A percentile compares a stretch with the other conserved stretches of the same genome.
Conservation (phyloP, 2,329 filamentous ascomycete species). For the Hymenoscyphus repandus region DNA sequence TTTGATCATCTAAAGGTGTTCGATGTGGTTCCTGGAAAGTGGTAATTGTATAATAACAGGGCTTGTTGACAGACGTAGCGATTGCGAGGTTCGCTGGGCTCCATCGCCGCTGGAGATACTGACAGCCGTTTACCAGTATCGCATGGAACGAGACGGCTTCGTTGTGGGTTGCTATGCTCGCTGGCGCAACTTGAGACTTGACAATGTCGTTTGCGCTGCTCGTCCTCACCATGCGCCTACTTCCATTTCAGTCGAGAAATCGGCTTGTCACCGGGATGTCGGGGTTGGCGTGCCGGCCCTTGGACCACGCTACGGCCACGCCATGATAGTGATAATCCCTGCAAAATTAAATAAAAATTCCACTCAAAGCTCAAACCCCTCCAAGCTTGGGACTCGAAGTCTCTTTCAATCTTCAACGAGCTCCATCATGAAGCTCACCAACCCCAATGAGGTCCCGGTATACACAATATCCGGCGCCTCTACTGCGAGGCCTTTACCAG, state of each 20-base stretch:
- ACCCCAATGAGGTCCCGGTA: conserved; percentile 77
- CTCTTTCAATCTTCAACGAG: neutral
- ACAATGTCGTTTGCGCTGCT: too few relatives aligned
- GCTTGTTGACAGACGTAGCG: conserved; percentile 19
- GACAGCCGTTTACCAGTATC: too few relatives aligned
- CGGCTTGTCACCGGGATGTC: too few relatives aligned
- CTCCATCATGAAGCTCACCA: conserved; percentile 69
- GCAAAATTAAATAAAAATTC: conserved; percentile 2
- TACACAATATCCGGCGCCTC: conserved; percentile 94
- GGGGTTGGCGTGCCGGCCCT: too few relatives aligned
- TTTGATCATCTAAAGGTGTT: neutral
- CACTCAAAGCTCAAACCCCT: conserved; percentile 2
- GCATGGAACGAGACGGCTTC: too few relatives aligned
- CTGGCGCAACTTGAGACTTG: too few relatives aligned
- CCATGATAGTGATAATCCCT: too few relatives aligned
- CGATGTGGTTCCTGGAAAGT: neutral
- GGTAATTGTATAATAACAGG: neutral
- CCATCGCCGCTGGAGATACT: conserved; percentile 25
- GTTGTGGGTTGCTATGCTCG: too few relatives aligned
- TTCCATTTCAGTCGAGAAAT: too few relatives aligned
- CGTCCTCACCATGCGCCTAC: too few relatives aligned
- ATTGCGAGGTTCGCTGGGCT: conserved; percentile 25
- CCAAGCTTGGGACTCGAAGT: neutral
- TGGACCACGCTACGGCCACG: too few relatives aligned
- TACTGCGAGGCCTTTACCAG: conserved; percentile 80